phyloP scores from a whole-genome alignment of 371 early-diverging fungal species.

The Syncephalastrum racemosum region DNA sequence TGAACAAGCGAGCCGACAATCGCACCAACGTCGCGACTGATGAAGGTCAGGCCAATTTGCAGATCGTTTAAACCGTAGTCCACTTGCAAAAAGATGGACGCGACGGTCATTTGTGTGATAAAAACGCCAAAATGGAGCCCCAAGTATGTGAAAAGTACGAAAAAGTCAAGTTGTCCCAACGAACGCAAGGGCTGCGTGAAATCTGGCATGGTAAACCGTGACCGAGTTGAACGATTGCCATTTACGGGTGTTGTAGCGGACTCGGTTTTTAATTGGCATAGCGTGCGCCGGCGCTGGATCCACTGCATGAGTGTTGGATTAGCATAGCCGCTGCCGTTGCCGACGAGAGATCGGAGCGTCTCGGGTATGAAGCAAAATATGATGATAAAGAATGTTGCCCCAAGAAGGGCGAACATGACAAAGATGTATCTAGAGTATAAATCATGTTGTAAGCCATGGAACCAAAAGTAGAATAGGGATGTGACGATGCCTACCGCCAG shows the following conservation, averaged over 20 bases:
- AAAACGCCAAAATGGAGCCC: slow-evolving; percentile 29
- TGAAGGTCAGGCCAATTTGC: slow-evolving; percentile 21
- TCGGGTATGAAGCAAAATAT: slow-evolving; percentile 57
- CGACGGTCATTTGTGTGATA: slow-evolving; percentile 15
- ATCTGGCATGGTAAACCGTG: slow-evolving; percentile 1
- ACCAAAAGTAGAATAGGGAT: background rate
- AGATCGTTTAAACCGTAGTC: slow-evolving; percentile 15
- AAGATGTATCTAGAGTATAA: slow-evolving; percentile 34
- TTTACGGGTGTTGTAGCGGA: background rate
- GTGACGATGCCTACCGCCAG: slow-evolving; percentile 3
- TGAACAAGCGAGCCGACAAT: slow-evolving; percentile 10
- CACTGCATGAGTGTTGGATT: slow-evolving; percentile 23
- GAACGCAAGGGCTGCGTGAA: slow-evolving; percentile 22
- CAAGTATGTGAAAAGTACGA: slow-evolving; percentile 22
- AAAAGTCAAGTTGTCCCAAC: slow-evolving; percentile 27
- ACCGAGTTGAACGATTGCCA: background rate
- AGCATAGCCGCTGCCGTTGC: slow-evolving; percentile 22
- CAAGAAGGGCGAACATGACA: slow-evolving; percentile 51
- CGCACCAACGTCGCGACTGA: slow-evolving; percentile 13
- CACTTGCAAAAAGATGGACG: slow-evolving; percentile 7
- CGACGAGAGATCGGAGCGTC: slow-evolving; percentile 49
- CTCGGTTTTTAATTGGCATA: background rate
- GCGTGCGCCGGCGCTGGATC: background rate
- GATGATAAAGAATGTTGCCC: slow-evolving; percentile 40
- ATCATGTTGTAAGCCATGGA: slow-evolving; percentile 5